Base-by-base conservation (phyloP, 192 early-diverging fungal species). In the Glomus cerebriforme region DNA sequence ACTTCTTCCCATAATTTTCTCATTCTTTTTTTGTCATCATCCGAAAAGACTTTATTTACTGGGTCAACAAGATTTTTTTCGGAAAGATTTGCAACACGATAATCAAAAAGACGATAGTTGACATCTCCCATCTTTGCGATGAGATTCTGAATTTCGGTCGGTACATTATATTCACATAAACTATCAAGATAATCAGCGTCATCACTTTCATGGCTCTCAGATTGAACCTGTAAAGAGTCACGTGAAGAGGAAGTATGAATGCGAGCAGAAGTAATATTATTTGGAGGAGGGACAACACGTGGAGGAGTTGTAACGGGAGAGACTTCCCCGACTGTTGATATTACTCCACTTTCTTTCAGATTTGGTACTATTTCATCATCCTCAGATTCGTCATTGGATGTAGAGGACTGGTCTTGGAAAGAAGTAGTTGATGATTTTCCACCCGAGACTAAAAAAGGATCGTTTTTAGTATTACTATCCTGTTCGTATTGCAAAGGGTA, bases 41-140 rank as follows among this genome's bases (percentile, higher is more conserved):
- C n/a, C 32, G 64, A 77, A 49, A 77, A 77, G 37, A 68, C 43
- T 67, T 77, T 77, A 67, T 77, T 77, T 66, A 77, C 49, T 77
- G 64, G 76, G 22, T 77, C 47, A 29, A 22, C 13, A 29, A 77
- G 45, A 58, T 35, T 77, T 67, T 77, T 77, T 77, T 67, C 45
- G 31, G 76, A 77, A 3, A 76, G 76, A 39, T 77, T 77, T n/a
- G 67, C 76, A 77, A 77, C 67, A 67, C 19, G 27, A 47, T 77
- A 77, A 32, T 77, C 43, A 58, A 77, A 77, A 54, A 77, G 64
- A 49, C 17, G 64, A 77, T 77, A n/a, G 5, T 77, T 58, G n/a
- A 67, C 47, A 67, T 67, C 32, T 67, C 31, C 7, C 45, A 77
- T 77, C 22, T 77, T 77, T 77, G 64, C 19, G 73, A 75, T 75